phyloP scores from a whole-genome alignment of 1,284 basidiomycete genomes.

The Fomitopsis schrenkii region DNA sequence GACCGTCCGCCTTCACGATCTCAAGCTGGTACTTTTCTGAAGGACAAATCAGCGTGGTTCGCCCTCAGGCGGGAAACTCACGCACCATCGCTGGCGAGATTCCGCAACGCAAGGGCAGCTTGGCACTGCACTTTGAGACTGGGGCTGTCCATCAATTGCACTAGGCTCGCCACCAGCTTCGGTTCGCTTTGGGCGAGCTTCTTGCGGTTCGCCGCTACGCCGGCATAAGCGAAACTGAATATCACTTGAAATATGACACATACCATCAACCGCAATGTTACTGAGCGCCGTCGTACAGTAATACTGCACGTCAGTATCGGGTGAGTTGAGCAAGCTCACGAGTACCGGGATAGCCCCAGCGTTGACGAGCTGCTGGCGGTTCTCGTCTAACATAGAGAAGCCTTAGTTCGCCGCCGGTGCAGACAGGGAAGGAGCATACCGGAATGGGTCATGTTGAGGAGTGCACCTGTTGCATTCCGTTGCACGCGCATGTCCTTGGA shows the following conservation, averaged over 20 bases:
- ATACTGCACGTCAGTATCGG: constrained; percentile 99
- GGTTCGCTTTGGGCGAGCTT: constrained; percentile 95
- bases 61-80: background rate
- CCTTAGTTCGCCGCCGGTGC: constrained; percentile 3
- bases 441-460: constrained; percentile 99
- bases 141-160: constrained; percentile 95
- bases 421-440: constrained; percentile 45
- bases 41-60: constrained; percentile 4
- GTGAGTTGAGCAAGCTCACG: constrained; percentile 92
- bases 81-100: constrained; percentile 95
- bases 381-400: constrained; percentile 70
- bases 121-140: constrained; percentile 99
- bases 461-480: constrained; percentile 95
- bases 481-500: constrained; percentile 99
- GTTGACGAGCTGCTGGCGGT: constrained; percentile 97
- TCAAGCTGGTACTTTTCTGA: constrained; percentile 98
- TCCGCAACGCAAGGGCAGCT: constrained; percentile 93
- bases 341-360: constrained; percentile 98
- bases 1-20: constrained; percentile 95
- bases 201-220: constrained; percentile 81
- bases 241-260: constrained; percentile 14
- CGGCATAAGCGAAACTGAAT: background rate
- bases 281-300: constrained; percentile 99
- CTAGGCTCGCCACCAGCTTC: constrained; percentile 92
- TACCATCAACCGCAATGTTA: constrained; percentile 97